Evolutionary conservation across 2,329 filamentous ascomycete species (phyloP).

Genomic region (Neonectria neomacrospora): DNA sequence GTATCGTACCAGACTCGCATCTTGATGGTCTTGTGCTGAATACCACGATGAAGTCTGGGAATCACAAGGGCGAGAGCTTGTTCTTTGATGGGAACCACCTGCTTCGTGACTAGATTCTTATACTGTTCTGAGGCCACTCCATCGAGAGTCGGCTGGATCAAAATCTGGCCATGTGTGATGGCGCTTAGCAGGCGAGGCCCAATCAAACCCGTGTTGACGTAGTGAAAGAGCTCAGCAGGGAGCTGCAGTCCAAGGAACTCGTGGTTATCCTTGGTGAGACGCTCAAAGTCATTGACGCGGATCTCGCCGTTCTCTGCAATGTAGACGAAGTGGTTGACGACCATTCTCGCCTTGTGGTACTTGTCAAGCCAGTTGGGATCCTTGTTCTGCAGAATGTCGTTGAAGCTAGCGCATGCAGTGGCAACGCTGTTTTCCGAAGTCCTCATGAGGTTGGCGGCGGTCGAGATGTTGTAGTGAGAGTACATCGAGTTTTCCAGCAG

Average conservation of each 20-base stretch:
- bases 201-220: slow-evolving; percentile 85
- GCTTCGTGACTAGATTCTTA: slow-evolving; percentile 78
- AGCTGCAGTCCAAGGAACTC: slow-evolving; percentile 91
- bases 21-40: slow-evolving; percentile 80
- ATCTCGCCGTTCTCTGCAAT: slow-evolving; percentile 82
- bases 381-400: slow-evolving; percentile 78
- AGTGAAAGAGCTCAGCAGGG: slow-evolving; percentile 90
- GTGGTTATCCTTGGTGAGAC: slow-evolving; percentile 84
- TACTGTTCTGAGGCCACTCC: slow-evolving; percentile 85
- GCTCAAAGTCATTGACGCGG: slow-evolving; percentile 76
- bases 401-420: slow-evolving; percentile 78
- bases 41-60: slow-evolving; percentile 83
- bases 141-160: slow-evolving; percentile 86
- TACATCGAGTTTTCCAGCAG: slow-evolving; percentile 70
- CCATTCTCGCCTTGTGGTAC: slow-evolving; percentile 86
- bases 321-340: slow-evolving; percentile 87
- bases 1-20: slow-evolving; percentile 88
- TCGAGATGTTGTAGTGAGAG: slow-evolving; percentile 71
- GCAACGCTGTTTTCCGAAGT: slow-evolving; percentile 76
- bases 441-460: slow-evolving; percentile 81
- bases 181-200: slow-evolving; percentile 82
- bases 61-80: slow-evolving; percentile 82
- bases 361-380: slow-evolving; percentile 83
- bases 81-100: slow-evolving; percentile 79
- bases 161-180: slow-evolving; percentile 81